Evolutionary conservation across 192 early-diverging fungal genomes (phyloP).

Genomic region (Spinellus fusiger): DNA sequence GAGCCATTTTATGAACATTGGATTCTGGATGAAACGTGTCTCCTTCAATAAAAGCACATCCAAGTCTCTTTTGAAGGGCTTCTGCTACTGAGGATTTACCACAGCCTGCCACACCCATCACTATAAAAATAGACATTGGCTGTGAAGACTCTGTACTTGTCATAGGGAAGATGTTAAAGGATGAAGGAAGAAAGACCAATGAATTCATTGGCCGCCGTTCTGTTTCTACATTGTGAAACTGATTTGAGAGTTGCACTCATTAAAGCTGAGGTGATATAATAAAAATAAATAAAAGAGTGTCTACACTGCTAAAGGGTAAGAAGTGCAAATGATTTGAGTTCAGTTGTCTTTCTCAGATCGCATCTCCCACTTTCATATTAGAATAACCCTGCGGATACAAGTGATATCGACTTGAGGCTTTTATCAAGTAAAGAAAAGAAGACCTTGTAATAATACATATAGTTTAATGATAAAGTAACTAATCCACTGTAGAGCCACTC

Average conservation of each 20-base stretch:
- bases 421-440: no score
- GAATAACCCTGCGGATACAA: no score
- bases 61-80: slow-evolving; percentile 34
- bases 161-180: not conserved
- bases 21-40: slow-evolving; percentile 55
- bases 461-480: no score
- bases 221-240: slow-evolving; percentile 27
- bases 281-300: no score
- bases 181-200: not conserved
- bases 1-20: slow-evolving; percentile 60
- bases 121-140: slow-evolving; percentile 44
- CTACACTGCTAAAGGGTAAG: no score
- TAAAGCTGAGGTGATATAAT: not conserved
- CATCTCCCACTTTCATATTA: no score
- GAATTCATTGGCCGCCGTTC: slow-evolving; percentile 28
- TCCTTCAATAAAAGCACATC: slow-evolving; percentile 53
- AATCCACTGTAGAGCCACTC: no score
- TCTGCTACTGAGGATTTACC: slow-evolving; percentile 57
- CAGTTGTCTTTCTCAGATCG: no score
- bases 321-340: no score
- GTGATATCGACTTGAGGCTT: no score
- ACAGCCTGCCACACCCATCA: slow-evolving; percentile 61
- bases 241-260: not conserved
- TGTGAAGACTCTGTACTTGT: not conserved
- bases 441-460: no score